phyloP scores from a whole-genome alignment of 2,329 filamentous ascomycete species.

The Clarireedia hainanense region DNA sequence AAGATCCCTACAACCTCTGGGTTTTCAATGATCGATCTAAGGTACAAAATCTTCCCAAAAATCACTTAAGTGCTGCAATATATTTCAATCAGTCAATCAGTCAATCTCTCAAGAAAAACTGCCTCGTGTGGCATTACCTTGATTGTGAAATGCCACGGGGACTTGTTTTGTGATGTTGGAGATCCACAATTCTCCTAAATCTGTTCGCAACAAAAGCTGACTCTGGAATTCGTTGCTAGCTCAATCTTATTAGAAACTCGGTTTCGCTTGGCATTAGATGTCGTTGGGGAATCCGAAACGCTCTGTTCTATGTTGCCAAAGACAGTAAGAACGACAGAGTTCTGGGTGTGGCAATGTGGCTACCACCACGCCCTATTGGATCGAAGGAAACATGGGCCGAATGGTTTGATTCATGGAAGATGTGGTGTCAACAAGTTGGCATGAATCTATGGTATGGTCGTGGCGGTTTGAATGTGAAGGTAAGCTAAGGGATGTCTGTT shows the following conservation, averaged over 20 bases:
- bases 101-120: background rate
- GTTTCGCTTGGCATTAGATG: constrained; percentile 47
- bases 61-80: constrained; percentile 1
- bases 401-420: constrained; percentile 56
- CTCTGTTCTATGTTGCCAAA: constrained; percentile 62
- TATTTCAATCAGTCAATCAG: background rate
- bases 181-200: background rate
- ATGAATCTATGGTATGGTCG: constrained; percentile 64
- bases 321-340: constrained; percentile 45
- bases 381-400: constrained; percentile 49
- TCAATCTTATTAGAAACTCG: constrained; percentile 19
- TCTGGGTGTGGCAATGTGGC: constrained; percentile 67
- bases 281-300: constrained; percentile 61
- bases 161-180: background rate
- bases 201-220: background rate
- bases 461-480: constrained; percentile 57
- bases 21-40: constrained; percentile 50
- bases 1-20: constrained; percentile 62
- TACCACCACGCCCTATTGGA: constrained; percentile 44
- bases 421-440: constrained; percentile 56
- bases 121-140: background rate
- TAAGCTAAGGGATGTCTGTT: constrained; percentile 24
- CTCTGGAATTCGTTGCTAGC: constrained; percentile 2
- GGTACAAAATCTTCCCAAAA: constrained; percentile 24
- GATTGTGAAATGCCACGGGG: background rate